These are phyloP conservation scores for Gigaspora rosea DNA, from an alignment of 192 early-diverging fungal species.

Conservation along the genomic window DNA sequence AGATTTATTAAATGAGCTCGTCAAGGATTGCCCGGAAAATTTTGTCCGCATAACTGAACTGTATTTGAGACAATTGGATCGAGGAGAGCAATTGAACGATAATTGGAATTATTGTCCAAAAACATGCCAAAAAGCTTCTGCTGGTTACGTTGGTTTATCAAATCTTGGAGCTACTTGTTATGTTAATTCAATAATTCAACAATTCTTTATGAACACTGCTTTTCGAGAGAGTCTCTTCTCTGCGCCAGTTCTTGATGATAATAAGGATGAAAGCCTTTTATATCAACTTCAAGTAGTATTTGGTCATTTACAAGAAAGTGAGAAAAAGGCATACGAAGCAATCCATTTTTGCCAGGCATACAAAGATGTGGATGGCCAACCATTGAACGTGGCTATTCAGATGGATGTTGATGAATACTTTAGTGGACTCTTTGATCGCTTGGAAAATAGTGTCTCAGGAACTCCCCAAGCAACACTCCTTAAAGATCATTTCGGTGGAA, in stretches of 20 bases:
- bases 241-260: conserved; percentile 41
- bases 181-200: conserved; percentile 62
- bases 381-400: conserved; percentile 55
- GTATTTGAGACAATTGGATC: conserved; percentile 40
- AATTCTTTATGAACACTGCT: conserved; percentile 58
- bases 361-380: conserved; percentile 56
- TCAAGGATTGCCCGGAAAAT: conserved; percentile 34
- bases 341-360: conserved; percentile 49
- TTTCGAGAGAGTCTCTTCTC: conserved; percentile 52
- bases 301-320: conserved; percentile 51
- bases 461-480: conserved; percentile 51
- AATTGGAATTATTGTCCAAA: conserved; percentile 53
- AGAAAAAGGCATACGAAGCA: conserved; percentile 51
- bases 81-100: conserved; percentile 45
- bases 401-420: conserved; percentile 68
- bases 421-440: conserved; percentile 57
- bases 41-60: conserved; percentile 39
- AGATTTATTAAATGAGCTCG: conserved; percentile 36
- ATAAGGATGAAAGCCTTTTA: conserved; percentile 48
- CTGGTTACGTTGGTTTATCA: conserved; percentile 55
- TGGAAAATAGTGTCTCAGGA: conserved; percentile 51
- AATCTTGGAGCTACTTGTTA: conserved; percentile 71
- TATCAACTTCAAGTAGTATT: conserved; percentile 55
- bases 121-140: conserved; percentile 38
- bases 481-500: conserved; percentile 57